Evolutionary conservation across 2,329 filamentous ascomycete species (phyloP).

Genomic region (Ophiosphaerella herpotricha): DNA sequence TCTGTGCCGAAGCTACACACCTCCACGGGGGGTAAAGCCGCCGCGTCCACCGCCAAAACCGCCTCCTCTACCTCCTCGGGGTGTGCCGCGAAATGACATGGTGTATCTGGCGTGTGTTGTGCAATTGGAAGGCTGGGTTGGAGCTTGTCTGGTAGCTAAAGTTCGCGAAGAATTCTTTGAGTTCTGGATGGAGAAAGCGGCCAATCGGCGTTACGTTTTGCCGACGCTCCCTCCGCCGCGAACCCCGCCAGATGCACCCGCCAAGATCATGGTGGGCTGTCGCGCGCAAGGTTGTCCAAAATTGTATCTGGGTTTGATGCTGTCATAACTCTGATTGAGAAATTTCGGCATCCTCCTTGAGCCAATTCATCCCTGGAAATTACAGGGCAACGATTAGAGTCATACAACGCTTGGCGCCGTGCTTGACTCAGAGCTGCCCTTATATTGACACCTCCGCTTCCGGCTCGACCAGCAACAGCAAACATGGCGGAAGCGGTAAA

Average conservation of each 20-base stretch:
- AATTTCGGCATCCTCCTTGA: constrained; percentile 6
- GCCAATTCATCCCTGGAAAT: neutral
- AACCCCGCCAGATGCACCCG: constrained; percentile 31
- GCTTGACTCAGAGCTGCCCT: constrained; percentile 34
- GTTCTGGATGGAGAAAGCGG: constrained; percentile 17
- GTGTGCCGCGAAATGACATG: constrained; percentile 66
- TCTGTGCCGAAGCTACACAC: constrained; percentile 32
- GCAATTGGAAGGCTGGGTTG: constrained; percentile 34
- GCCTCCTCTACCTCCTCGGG: constrained; percentile 47
- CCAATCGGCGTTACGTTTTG: constrained; percentile 35
- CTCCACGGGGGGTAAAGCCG: constrained; percentile 57
- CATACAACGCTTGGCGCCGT: constrained; percentile 11
- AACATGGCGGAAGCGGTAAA: constrained; percentile 57
- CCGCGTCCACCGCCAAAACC: constrained; percentile 58
- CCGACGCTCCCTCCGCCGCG: constrained; percentile 20
- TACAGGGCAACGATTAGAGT: neutral
- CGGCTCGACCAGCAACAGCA: constrained; percentile 24
- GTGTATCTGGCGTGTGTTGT: constrained; percentile 34
- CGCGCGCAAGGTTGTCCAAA: constrained; percentile 27
- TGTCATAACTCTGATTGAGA: constrained; percentile 8
- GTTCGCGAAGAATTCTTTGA: constrained; percentile 33
- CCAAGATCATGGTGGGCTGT: constrained; percentile 29
- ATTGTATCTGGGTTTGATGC: constrained; percentile 24
- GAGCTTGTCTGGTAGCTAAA: constrained; percentile 27
- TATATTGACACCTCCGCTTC: constrained; percentile 24